Evolutionary conservation across 129 eudicot genomes (phyloP).

Genomic region (Saussurea involucrata): DNA sequence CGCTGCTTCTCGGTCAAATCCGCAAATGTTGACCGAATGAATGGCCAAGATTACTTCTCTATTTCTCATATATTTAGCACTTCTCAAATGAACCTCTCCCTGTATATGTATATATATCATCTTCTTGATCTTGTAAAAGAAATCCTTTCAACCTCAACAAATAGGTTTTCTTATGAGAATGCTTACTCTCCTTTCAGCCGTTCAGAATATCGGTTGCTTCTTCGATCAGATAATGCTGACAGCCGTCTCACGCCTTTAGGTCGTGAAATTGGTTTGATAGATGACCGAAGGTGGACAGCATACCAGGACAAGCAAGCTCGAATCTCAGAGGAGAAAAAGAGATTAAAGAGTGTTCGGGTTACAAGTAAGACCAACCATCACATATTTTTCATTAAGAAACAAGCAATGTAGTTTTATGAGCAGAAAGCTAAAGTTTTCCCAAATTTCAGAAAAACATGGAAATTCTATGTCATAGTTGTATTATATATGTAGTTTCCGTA

Average conservation of each 20-base stretch:
- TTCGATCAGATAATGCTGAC: conserved; percentile 92
- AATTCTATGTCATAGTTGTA: background rate
- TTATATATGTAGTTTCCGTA: background rate
- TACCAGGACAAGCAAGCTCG: conserved; percentile 83
- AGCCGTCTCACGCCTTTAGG: conserved; percentile 94
- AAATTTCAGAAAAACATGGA: background rate
- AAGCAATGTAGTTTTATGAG: background rate
- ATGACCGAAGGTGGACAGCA: conserved; percentile 68
- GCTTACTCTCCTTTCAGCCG: conserved; percentile 50
- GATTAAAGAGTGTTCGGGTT: conserved; percentile 57
- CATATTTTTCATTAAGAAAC: background rate
- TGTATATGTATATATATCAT: background rate
- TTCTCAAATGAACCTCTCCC: too few species aligned
- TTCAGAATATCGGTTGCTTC: conserved; percentile 82
- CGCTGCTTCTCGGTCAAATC: too few species aligned
- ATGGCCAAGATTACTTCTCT: too few species aligned
- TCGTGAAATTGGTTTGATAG: conserved; percentile 87
- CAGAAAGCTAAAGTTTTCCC: background rate
- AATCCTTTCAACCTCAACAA: background rate
- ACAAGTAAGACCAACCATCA: conserved; percentile 49
- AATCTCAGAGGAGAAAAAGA: conserved; percentile 72
- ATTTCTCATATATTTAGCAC: too few species aligned
- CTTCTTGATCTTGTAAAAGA: background rate
- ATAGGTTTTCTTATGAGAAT: conserved; percentile 5
- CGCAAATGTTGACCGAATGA: too few species aligned